Evolutionary conservation across 306 rosid genomes (phyloP), one percentile per base, ranked within the genome.

Genomic region (Purshia tridentata): DNA sequence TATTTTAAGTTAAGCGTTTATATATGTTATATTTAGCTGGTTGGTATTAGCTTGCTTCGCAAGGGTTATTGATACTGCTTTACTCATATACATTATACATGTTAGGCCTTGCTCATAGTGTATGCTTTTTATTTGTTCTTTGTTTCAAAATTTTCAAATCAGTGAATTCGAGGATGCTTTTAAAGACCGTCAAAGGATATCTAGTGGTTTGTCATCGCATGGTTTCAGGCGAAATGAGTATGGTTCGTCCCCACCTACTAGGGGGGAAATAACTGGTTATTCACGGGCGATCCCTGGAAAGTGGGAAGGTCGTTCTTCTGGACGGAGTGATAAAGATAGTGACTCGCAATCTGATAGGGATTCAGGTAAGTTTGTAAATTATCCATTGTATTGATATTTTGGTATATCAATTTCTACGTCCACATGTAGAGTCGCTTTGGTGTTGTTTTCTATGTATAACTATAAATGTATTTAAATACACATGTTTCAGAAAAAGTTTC

Each of bases 191-290:
- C 96, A 84, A 65, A 90, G 96, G 86, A 81, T 60, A 69, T 63
- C 90, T 54, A 87, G 93, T 55, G 88, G 85, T 70, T 78, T 92
- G 63, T 78, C 97, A 49, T 72, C 68, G 16, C 84, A 76, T 82
- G 86, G 76, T 84, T 86, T 84, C 81, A 87, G 89, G 80, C 96
- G 83, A 45, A 86, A 65, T 57, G 96, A 92, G 39, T 84, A 83
- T 76, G 82, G 96, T 67, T 83, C 97, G 67, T 92, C 99, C 48
- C 99, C 99, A 67, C 99, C 98, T 72, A 83, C 82, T 58, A 86
- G 82, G 79, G 96, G 90, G 53, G 99, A 90, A 63, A 53, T 47
- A 12, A 80, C 62, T 79, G 80, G 84, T 79, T 78, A 80, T 88
- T 83, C 91, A 4, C 82, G 97, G 52, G 91, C 92, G 55, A 70